Conservation (phyloP, 2,329 filamentous ascomycete genomes). For the Dryadomyces quercivorus region DNA sequence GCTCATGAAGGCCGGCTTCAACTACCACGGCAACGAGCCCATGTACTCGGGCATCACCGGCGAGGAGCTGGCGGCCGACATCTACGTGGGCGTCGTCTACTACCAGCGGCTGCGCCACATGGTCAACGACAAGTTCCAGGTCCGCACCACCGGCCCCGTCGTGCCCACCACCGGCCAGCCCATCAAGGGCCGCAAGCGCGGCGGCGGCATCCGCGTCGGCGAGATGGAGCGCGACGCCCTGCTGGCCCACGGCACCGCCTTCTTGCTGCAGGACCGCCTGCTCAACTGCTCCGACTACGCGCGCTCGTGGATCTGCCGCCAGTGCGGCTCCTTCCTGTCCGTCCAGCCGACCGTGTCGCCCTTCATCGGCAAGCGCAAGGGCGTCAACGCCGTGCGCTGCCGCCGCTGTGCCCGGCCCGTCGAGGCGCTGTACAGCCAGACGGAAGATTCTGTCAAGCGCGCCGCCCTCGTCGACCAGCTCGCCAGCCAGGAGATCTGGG, state of each 20-base stretch:
- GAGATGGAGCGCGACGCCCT: slow-evolving; percentile 98
- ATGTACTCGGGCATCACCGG: slow-evolving; percentile 98
- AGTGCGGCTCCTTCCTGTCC: slow-evolving; percentile 82
- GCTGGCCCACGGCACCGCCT: slow-evolving; percentile 88
- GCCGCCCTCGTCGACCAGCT: slow-evolving; percentile 5
- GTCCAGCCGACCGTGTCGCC: slow-evolving; percentile 67
- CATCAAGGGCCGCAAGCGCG: slow-evolving; percentile 91
- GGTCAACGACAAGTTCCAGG: slow-evolving; percentile 99
- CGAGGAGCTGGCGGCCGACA: slow-evolving; percentile 84
- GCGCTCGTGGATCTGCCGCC: slow-evolving; percentile 77
- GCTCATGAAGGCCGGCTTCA: slow-evolving; percentile 88
- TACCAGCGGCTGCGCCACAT: slow-evolving; percentile 98
- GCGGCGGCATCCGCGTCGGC: slow-evolving; percentile 95
- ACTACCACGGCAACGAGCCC: slow-evolving; percentile 96
- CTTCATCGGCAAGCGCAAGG: slow-evolving; percentile 51
- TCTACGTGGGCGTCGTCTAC: slow-evolving; percentile 94
- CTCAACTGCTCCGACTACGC: slow-evolving; percentile 96
- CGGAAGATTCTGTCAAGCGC: slow-evolving; percentile 20
- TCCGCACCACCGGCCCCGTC: slow-evolving; percentile 87
- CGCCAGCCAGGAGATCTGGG: slow-evolving; percentile 55
- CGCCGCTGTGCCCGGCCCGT: slow-evolving; percentile 59
- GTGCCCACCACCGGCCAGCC: slow-evolving; percentile 87
- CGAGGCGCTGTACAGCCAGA: slow-evolving; percentile 29
- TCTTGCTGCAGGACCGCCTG: slow-evolving; percentile 85
- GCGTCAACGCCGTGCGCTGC: slow-evolving; percentile 62